Base-by-base conservation (phyloP, 768 basidiomycete species). In the Amanita inopinata region DNA sequence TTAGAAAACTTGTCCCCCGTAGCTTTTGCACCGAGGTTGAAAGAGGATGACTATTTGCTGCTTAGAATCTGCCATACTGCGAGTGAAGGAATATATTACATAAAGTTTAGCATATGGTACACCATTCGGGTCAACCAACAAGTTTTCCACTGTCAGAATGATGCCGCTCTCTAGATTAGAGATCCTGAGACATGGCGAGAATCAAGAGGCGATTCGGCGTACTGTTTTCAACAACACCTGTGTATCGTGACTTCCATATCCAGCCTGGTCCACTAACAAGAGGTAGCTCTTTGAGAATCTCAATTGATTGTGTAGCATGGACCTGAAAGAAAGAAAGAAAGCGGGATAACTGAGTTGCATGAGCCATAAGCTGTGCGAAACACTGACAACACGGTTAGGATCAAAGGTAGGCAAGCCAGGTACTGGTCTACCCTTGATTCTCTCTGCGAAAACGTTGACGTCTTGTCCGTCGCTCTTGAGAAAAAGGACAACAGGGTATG, bases 201-300 rank as follows among this genome's bases (percentile, higher is more conserved):
- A 23, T 15, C 11, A 17, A 28, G 19, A 17, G 38, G 43, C 30
- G 3, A 10, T 5, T 36, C 24, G 5, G 61, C 81, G 40, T 49
- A 87, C 88, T 89, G 59, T 92, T 92, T 64, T 93, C 89, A 34
- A 72, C 73, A 15, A 91, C 67, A 22, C 78, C 84, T 1, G 74
- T 73, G 37, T 87, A 69, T 44, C 78, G 70, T 46, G 67, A 67
- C 50, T 72, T 78, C 55, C 81, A 68, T 45, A 68, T 82, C 89
- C 89, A 93, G 5, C 86, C 90, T 2, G 74, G 65, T 6, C 87
- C 87, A 47, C 81, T 83, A 24, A 76, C 80, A 0, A 71, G 58
- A 0, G 89, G 89, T 37, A 93, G 64, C n/a, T 80, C 74, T 57
- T 78, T 83, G 46, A 92, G 55, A 20, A 89, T 71, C 58, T 91